Conservation (phyloP, 352 stramenopile genomes). For the Globisporangium nagaii region DNA sequence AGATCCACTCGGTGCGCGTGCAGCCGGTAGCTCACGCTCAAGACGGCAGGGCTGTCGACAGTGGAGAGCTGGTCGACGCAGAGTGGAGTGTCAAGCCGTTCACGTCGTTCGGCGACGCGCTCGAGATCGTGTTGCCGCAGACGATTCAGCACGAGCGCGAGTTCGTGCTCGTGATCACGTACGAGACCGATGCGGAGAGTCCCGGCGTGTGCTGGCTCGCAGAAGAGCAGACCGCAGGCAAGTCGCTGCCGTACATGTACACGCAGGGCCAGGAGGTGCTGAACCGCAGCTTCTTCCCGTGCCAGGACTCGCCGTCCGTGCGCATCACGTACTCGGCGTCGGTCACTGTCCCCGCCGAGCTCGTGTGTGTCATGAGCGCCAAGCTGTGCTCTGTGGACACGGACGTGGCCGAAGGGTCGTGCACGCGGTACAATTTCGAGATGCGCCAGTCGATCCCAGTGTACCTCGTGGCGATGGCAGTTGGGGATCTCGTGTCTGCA, state of each 20-base stretch:
- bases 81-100: constrained; percentile 52
- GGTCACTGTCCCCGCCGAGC: constrained; percentile 88
- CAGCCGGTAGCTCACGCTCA: neutral
- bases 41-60: neutral
- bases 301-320: constrained; percentile 92
- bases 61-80: neutral
- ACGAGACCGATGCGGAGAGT: constrained; percentile 58
- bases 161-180: constrained; percentile 44
- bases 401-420: constrained; percentile 5
- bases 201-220: constrained; percentile 78
- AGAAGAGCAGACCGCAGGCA: constrained; percentile 80
- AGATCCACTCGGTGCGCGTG: constrained; percentile 32
- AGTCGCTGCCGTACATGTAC: constrained; percentile 75
- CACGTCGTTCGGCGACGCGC: constrained; percentile 51
- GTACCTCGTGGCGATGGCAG: constrained; percentile 80
- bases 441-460: constrained; percentile 82
- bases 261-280: constrained; percentile 85
- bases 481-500: constrained; percentile 66
- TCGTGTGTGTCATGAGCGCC: constrained; percentile 88
- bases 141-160: constrained; percentile 12
- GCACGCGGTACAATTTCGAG: constrained; percentile 58
- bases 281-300: constrained; percentile 82
- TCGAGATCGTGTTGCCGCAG: constrained; percentile 39
- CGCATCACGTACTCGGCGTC: constrained; percentile 94
- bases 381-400: constrained; percentile 30